A percentile compares a stretch with the other conserved stretches of the same genome.
phyloP scores from a whole-genome alignment of 2,329 filamentous ascomycete species.

The Huntiella savannae region DNA sequence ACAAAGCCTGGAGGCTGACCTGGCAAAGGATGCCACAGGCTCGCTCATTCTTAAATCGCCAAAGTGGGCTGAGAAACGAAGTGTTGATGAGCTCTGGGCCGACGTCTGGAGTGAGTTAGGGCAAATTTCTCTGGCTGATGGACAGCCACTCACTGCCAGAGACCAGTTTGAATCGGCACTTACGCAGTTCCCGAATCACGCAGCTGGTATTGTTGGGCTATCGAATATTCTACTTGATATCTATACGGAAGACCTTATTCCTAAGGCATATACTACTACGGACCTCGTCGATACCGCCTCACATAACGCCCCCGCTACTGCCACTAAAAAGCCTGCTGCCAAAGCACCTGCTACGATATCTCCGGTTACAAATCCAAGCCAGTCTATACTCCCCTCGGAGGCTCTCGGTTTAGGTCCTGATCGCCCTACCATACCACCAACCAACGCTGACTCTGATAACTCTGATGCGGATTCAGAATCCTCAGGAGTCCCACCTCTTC shows the following conservation, averaged over 20 bases:
- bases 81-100: conserved; percentile 65
- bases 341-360: neutral
- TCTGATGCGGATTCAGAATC: conserved; percentile 7
- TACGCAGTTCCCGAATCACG: conserved; percentile 60
- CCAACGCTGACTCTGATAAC: conserved; percentile 1
- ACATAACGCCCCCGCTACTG: conserved; percentile 2
- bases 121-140: conserved; percentile 42
- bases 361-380: neutral
- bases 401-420: conserved; percentile 10
- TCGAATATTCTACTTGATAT: conserved; percentile 75
- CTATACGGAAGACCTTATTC: conserved; percentile 50
- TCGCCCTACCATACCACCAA: conserved; percentile 3
- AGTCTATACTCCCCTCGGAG: conserved; percentile 1
- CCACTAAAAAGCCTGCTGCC: neutral
- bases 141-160: conserved; percentile 48
- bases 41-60: conserved; percentile 41
- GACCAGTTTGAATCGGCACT: conserved; percentile 68
- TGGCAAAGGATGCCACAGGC: conserved; percentile 41
- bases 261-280: conserved; percentile 15
- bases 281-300: conserved; percentile 18
- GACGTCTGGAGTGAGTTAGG: conserved; percentile 70
- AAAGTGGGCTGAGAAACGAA: conserved; percentile 65
- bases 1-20: conserved; percentile 47
- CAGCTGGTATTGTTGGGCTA: conserved; percentile 60
- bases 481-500: conserved; percentile 14